Evolutionary conservation across 1,284 basidiomycete genomes (phyloP), one percentile per base, ranked within the genome.

Genomic region (Malassezia dermatis): DNA sequence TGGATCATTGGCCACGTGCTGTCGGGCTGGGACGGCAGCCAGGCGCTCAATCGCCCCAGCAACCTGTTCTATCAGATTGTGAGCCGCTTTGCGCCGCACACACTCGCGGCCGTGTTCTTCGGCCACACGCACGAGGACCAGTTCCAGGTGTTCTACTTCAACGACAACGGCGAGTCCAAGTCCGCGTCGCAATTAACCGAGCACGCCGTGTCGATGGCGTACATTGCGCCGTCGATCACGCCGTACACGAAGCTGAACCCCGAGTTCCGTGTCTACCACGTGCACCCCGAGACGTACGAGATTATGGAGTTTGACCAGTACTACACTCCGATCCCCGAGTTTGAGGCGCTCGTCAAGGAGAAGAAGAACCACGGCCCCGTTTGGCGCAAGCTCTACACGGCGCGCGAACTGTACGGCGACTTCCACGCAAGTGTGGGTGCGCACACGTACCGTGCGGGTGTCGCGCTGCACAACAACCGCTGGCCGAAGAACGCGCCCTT

Each of bases 51-150:
- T 56, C 63, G 64, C 51, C 60, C 63, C 11, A 66, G 67, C 0
- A 66, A 69, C 52, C 62, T 66, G 48, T 58, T 64, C 50, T 59
- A 70, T 51, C 59, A 64, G 56, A 88, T 86, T 54, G 84, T 89
- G 48, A 85, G 87, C 66, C 82, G 86, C 15, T 89, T 81, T 73
- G 54, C 54, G 11, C 79, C 80, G 13, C 84, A 87, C 67, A 84
- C 87, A 51, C 85, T 88, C 56, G 83, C 84, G 28, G 83, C 84
- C 83, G 62, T 87, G 43, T 87, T 88, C 77, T 87, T 80, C 65
- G 86, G 86, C 1, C 86, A 88, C 70, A 84, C 85, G 1, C 86
- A 88, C 61, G 85, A 88, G 69, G 86, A 88, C 69, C 81, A 86
- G 71, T 71, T 86, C 53, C 82, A 81, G 83, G 82, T 88, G 43